Percentiles rank a stretch among this genome's conserved stretches.
These are phyloP conservation scores for Ceriops decandra DNA, from an alignment of 345 rosid genomes.

Conservation along the genomic window DNA sequence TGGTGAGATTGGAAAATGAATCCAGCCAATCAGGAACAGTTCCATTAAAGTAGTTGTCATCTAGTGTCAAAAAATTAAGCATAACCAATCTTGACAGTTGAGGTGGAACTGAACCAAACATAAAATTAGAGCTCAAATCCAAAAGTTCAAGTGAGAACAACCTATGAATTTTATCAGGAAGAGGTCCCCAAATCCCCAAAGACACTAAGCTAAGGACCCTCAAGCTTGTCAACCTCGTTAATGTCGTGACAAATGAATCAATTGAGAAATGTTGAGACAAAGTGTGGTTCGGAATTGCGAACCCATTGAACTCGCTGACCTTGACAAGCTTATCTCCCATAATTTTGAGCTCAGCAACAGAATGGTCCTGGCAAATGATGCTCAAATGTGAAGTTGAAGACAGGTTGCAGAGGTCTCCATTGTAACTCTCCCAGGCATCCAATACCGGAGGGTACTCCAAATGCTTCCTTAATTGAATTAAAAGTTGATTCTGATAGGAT, in stretches of 20 bases:
- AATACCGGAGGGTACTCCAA: conserved; percentile 72
- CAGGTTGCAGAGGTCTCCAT: conserved; percentile 63
- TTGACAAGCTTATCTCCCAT: conserved; percentile 66
- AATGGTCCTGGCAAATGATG: conserved; percentile 56
- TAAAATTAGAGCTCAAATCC: conserved; percentile 86
- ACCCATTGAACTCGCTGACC: conserved; percentile 55
- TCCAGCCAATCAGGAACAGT: conserved; percentile 65
- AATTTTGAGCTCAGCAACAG: conserved; percentile 71
- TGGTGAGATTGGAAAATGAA: conserved; percentile 58
- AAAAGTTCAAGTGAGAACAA: conserved; percentile 64
- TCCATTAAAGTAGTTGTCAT: conserved; percentile 69
- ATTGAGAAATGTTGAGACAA: conserved; percentile 65
- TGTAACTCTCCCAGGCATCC: conserved; percentile 55
- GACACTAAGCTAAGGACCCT: conserved; percentile 75
- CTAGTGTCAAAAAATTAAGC: conserved; percentile 65
- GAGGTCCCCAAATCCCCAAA: conserved; percentile 84
- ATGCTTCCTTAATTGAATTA: conserved; percentile 76
- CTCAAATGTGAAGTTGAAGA: conserved; percentile 54
- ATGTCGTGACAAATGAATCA: conserved; percentile 76
- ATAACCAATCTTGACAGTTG: conserved; percentile 66
- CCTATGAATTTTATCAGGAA: conserved; percentile 85
- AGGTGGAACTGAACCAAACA: conserved; percentile 69
- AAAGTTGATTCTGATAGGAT: conserved; percentile 52
- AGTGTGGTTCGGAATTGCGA: conserved; percentile 58
- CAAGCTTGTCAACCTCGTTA: conserved; percentile 77